Evolutionary conservation across 805 yeast species (phyloP), one percentile per base, ranked within the genome.

Genomic region (Brettanomyces nanus): DNA sequence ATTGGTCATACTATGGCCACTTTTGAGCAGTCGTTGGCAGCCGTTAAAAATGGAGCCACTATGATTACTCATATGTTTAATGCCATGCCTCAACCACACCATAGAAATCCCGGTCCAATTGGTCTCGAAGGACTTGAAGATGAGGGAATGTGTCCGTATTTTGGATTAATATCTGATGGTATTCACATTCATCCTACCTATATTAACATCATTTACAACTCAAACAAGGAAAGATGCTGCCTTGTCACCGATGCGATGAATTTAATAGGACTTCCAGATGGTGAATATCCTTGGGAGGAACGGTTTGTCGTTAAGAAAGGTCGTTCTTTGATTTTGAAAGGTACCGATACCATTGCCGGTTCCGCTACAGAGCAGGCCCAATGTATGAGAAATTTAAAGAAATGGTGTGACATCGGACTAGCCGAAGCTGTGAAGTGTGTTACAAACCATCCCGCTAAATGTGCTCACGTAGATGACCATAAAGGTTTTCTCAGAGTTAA

Each of bases 11-110:
- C 76, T 13, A 58, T 51, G 47, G 60, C 74, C 28, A 38, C 51
- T 38, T 54, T 54, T 37, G 55, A 53, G 5, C 50, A 48, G 5
- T 59, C 57, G 11, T 41, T 65, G 18, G 54, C 62, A 37, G 80
- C 80, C 0, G 56, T 74, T 26, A 52, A 58, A 18, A 46, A 59
- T n/a, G 80, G 80, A 19, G 76, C 77, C 13, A 48, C 68, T n/a
- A 73, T 75, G 79, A 61, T 75, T 39, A 75, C 81, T 3, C 81
- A 75, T 48, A 61, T 75, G 37, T 75, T 70, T 55, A 75, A 75
- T 46, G 81, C 81, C 45, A 75, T 75, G 81, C 76, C 77, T 3
- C 61, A 51, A 34, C 76, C 75, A 6, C 79, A 73, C 47, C 80
- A 74, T 48, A 59, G 81, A 46, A 72, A 73, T 36, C 73, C 71